Evolutionary conservation across 257 asterid species (phyloP).

Genomic region (Eustoma russellianum): DNA sequence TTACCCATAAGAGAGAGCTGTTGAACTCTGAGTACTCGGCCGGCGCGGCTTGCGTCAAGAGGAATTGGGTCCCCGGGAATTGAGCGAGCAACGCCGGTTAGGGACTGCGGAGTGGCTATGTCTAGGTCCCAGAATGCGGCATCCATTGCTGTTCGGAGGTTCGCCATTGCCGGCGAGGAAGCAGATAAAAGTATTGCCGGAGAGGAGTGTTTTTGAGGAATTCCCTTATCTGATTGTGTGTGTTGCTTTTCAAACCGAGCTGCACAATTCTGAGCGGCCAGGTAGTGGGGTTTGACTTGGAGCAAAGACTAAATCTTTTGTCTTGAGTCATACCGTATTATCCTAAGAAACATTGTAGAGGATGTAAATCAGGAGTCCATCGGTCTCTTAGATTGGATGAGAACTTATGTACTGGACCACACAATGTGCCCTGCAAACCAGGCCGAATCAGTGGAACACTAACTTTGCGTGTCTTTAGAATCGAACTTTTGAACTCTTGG

Average conservation of each 20-base stretch:
- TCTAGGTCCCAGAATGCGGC: conserved; percentile 79
- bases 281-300: too few species aligned
- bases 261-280: too few species aligned
- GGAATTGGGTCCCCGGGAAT: conserved; percentile 84
- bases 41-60: conserved; percentile 53
- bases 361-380: too few species aligned
- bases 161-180: conserved; percentile 42
- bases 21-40: conserved; percentile 47
- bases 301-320: too few species aligned
- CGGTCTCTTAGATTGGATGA: too few species aligned
- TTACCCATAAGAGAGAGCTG: conserved; percentile 46
- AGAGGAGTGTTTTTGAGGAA: neutral
- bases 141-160: conserved; percentile 71
- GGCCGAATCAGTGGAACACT: too few species aligned
- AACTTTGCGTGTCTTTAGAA: too few species aligned
- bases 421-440: too few species aligned
- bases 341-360: too few species aligned
- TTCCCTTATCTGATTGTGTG: conserved; percentile 19
- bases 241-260: neutral
- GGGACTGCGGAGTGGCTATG: conserved; percentile 46
- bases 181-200: neutral
- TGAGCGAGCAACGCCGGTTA: conserved; percentile 57
- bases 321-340: too few species aligned
- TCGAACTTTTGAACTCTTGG: too few species aligned
- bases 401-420: too few species aligned